Percentiles rank a stretch among this genome's conserved stretches.
Evolutionary conservation across 106 monocot genomes (phyloP).

Genomic region (Dioscorea zingiberensis): DNA sequence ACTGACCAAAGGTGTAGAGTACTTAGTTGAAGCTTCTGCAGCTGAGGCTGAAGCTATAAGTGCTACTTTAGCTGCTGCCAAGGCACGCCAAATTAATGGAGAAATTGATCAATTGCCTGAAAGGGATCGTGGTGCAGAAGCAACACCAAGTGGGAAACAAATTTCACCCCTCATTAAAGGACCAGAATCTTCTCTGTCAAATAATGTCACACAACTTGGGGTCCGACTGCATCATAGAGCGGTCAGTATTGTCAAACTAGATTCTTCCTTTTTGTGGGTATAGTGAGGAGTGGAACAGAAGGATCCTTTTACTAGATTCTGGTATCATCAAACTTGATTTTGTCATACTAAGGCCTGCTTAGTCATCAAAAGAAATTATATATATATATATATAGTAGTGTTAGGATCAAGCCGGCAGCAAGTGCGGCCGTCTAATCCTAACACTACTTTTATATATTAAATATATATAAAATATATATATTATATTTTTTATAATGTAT

Average conservation of each 20-base stretch:
- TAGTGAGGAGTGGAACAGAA: not conserved
- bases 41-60: conserved; percentile 99
- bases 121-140: conserved; percentile 51
- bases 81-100: conserved; percentile 88
- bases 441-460: too few relatives aligned
- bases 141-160: conserved; percentile 61
- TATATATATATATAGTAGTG: too few relatives aligned
- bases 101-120: conserved; percentile 57
- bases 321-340: too few relatives aligned
- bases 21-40: conserved; percentile 92
- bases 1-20: conserved; percentile 87
- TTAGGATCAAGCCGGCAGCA: too few relatives aligned
- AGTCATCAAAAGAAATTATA: too few relatives aligned
- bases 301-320: too few relatives aligned
- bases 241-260: conserved; percentile 34
- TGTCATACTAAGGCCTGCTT: too few relatives aligned
- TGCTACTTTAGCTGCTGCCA: conserved; percentile 94
- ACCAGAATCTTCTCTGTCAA: conserved; percentile 49
- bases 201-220: conserved; percentile 39
- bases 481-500: too few relatives aligned
- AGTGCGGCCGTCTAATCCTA: too few relatives aligned
- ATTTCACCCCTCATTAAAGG: conserved; percentile 53
- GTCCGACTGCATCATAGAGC: conserved; percentile 98
- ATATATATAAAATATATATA: too few relatives aligned
- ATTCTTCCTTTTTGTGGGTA: not conserved